Conservation (phyloP, 2,329 filamentous ascomycete genomes). For the Aureobasidium sp. region DNA sequence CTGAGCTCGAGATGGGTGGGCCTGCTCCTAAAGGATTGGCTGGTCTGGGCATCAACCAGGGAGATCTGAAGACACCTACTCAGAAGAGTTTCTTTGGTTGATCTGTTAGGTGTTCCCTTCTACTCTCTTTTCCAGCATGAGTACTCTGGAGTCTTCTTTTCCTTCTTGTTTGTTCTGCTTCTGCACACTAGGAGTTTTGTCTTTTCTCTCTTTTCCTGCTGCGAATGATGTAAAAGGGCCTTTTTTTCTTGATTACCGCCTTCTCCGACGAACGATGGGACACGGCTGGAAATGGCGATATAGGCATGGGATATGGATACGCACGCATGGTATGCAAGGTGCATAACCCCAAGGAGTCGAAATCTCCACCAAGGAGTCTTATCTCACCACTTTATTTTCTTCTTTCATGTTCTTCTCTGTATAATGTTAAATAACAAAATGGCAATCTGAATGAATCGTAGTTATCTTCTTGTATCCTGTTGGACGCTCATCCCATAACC, state of each 20-base stretch:
- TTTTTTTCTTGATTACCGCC: too few species aligned
- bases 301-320: too few species aligned
- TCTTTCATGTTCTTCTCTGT: background rate
- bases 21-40: background rate
- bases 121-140: background rate
- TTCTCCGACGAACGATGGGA: too few species aligned
- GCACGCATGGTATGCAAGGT: background rate
- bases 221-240: too few species aligned
- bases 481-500: too few species aligned
- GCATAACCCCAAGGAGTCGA: background rate
- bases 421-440: constrained; percentile 17
- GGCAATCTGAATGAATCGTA: background rate
- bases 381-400: background rate
- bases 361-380: too few species aligned
- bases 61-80: constrained; percentile 19
- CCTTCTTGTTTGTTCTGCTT: background rate
- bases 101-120: background rate
- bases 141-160: background rate
- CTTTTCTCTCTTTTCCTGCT: too few species aligned
- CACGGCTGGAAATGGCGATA: too few species aligned
- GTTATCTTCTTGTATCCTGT: too few species aligned
- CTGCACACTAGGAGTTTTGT: too few species aligned
- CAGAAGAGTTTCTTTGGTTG: constrained; percentile 22
- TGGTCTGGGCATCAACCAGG: constrained; percentile 15
- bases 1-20: constrained; percentile 17